Conservation (phyloP, 2,329 filamentous ascomycete species). For the Colletotrichum salicis region DNA sequence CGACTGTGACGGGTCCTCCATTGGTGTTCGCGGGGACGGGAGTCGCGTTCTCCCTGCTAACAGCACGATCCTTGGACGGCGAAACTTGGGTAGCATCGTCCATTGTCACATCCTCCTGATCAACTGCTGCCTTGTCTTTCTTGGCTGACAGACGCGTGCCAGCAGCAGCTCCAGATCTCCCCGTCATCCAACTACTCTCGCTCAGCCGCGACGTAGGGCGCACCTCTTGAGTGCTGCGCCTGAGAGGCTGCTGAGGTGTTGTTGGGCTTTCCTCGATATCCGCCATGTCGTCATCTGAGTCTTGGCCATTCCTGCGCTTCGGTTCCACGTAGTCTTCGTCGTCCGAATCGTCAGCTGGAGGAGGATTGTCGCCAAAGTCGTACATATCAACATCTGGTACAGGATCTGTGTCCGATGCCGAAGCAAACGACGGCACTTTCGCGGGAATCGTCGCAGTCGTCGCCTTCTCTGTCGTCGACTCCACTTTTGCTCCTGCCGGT, state of each 20-base stretch:
- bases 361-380: constrained; percentile 37
- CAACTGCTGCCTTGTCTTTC: constrained; percentile 3
- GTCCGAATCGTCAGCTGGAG: constrained; percentile 32
- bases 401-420: constrained; percentile 26
- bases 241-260: constrained; percentile 15
- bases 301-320: neutral
- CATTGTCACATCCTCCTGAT: constrained; percentile 10
- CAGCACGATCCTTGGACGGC: neutral
- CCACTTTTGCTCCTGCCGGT: neutral
- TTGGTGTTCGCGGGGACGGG: neutral
- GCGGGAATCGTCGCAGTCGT: neutral
- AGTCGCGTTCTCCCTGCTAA: neutral
- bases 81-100: constrained; percentile 9
- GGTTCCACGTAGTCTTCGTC: constrained; percentile 27
- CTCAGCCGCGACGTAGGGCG: constrained; percentile 20
- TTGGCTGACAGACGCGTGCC: constrained; percentile 22
- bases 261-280: constrained; percentile 5
- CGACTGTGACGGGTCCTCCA: neutral
- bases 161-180: constrained; percentile 19
- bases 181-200: neutral
- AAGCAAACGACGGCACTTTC: constrained; percentile 19
- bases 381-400: constrained; percentile 27
- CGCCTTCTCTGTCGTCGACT: neutral
- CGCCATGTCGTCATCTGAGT: constrained; percentile 23
- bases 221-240: constrained; percentile 33